Percentiles rank a stretch among this genome's conserved stretches.
phyloP scores from a whole-genome alignment of 306 rosid species.

The Abrus pulchellus region DNA sequence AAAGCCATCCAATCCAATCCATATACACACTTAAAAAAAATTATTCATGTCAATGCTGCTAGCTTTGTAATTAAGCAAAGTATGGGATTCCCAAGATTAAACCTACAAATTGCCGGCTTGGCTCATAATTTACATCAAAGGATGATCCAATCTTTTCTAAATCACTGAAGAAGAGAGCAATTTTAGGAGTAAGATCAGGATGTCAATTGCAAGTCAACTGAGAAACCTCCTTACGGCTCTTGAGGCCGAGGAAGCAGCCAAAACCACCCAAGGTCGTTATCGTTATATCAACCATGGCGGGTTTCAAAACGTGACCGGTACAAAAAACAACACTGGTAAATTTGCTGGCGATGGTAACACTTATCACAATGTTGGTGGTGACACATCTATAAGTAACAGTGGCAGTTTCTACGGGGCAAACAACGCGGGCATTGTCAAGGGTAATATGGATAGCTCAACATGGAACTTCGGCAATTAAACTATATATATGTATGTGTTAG shows the following conservation, averaged over 20 bases:
- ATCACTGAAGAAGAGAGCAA: neutral
- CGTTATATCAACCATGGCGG: neutral
- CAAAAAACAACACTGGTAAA: neutral
- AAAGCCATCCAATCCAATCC: too few species aligned
- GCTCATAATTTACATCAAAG: too few species aligned
- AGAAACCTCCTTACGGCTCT: neutral
- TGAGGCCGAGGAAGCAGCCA: conserved; percentile 9
- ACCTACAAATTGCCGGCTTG: neutral
- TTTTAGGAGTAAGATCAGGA: neutral
- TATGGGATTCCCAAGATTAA: neutral
- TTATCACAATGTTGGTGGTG: neutral
- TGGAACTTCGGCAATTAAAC: neutral
- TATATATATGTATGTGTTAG: too few species aligned
- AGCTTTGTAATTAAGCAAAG: neutral
- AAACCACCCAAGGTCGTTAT: neutral
- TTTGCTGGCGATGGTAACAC: conserved; percentile 12
- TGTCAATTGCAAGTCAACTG: neutral
- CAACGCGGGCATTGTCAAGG: neutral
- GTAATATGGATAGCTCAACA: conserved; percentile 7
- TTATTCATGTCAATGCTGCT: neutral
- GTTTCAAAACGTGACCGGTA: neutral
- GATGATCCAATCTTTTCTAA: neutral
- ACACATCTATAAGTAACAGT: neutral
- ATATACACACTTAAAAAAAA: too few species aligned
- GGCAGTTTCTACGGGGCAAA: neutral